Evolutionary conservation across 1,284 basidiomycete genomes (phyloP).

Genomic region (Trametes sp.): DNA sequence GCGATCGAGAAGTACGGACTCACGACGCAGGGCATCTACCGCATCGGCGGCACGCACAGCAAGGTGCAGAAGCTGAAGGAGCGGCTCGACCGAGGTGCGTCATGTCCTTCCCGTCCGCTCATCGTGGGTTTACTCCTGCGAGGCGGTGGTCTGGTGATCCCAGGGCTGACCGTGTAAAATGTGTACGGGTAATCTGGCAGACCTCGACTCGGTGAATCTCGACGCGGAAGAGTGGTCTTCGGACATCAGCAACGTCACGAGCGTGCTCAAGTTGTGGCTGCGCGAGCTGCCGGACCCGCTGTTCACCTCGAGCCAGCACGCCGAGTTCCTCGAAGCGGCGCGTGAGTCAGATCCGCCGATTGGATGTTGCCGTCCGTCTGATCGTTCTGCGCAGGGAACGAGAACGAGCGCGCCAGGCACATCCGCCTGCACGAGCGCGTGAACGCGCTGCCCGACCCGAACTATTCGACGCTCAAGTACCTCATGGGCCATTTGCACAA

Average conservation of each 20-base stretch:
- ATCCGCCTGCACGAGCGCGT: constrained; percentile 96
- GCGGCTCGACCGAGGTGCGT: constrained; percentile 82
- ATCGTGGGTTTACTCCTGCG: neutral
- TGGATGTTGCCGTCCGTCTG: constrained; percentile 3
- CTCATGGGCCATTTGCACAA: constrained; percentile 94
- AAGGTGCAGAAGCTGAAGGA: constrained; percentile 88
- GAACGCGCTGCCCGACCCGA: constrained; percentile 97
- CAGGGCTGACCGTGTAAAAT: constrained; percentile 8
- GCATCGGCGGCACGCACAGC: constrained; percentile 91
- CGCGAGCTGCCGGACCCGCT: constrained; percentile 96
- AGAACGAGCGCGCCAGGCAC: constrained; percentile 92
- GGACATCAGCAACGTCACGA: constrained; percentile 96
- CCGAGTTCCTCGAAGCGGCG: constrained; percentile 94
- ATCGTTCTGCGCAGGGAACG: constrained; percentile 68
- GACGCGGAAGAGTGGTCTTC: constrained; percentile 89
- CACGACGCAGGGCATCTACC: constrained; percentile 89
- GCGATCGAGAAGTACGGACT: constrained; percentile 94
- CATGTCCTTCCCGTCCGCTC: neutral
- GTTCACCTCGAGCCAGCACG: constrained; percentile 85
- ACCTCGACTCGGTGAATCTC: constrained; percentile 86
- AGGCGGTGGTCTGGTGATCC: constrained; percentile 1
- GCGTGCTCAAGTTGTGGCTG: constrained; percentile 95
- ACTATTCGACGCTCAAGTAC: constrained; percentile 97
- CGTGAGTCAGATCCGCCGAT: constrained; percentile 62
- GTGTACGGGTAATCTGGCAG: constrained; percentile 54